Conservation (phyloP, 2,329 filamentous ascomycete species). For the Elsinoe fawcettii region DNA sequence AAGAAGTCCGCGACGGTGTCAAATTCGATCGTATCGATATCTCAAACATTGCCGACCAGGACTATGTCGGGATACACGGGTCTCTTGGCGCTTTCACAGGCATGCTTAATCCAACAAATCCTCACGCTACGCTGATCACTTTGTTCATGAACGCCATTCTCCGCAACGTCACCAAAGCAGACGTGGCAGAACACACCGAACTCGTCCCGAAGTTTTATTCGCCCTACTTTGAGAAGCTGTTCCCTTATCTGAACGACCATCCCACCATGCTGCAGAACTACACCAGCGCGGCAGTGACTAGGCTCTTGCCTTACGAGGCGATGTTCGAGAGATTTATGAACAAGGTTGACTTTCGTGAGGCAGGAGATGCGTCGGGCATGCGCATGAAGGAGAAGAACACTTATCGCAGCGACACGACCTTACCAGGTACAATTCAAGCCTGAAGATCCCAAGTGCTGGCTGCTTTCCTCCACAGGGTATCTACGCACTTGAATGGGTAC, state of each 20-base stretch:
- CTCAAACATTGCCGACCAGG: neutral
- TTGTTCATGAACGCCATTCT: neutral
- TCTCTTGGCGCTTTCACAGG: neutral
- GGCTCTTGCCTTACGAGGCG: neutral
- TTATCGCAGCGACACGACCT: neutral
- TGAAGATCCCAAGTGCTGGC: no score
- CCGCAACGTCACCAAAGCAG: no score
- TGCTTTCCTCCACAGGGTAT: no score
- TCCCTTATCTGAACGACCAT: no score
- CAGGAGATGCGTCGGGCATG: neutral
- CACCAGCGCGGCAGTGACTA: no score
- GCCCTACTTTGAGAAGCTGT: no score
- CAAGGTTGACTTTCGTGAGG: neutral
- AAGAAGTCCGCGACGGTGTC: neutral
- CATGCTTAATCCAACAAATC: neutral
- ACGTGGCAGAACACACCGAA: no score
- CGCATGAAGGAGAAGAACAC: neutral
- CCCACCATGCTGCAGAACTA: no score
- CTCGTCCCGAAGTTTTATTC: no score
- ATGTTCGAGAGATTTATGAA: neutral
- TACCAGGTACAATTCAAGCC: neutral
- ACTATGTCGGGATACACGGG: neutral
- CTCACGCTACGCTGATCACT: neutral
- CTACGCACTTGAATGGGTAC: neutral
- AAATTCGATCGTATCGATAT: neutral